Evolutionary conservation across 257 asterid genomes (phyloP), one percentile per base, ranked within the genome.

Genomic region (Scutellaria barbata): DNA sequence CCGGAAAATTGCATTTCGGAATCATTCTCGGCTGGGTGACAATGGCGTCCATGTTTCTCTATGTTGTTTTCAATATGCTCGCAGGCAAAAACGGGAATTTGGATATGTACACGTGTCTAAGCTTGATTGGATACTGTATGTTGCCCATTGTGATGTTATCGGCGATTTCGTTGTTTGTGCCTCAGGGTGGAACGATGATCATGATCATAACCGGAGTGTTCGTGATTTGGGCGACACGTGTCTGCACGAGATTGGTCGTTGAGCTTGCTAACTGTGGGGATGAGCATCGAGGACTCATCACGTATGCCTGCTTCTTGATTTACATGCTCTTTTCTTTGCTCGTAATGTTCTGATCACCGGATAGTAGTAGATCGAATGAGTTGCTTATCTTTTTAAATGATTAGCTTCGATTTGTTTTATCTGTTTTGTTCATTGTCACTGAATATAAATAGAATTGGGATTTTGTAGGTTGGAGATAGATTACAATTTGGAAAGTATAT

Each of bases 11-110:
- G 14, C 96, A 91, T 59, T 91, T 91, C 22, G 97, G 97, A 37
- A 90, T 90, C 30, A 80, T 90, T 7, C 81, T 88, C 30, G 97
- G 97, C 0, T 90, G 97, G 97, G 96, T 91, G 9, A 87, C 93
- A 0, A 84, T 91, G 83, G 88, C 96, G 1, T 83, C 97, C 10
- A 55, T 89, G 83, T 88, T 91, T 67, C 84, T 88, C 2, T 91
- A 91, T 65, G 84, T 84, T 7, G 95, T 91, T 18, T 89, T 91
- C 80, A 91, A 91, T 63, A 88, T 91, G 96, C 86, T 91, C 40
- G 96, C 94, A 10, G 97, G 96, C 33, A 79, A 84, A 48, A 84
- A 83, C 16, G 96, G 97, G 72, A 87, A 85, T 74, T 76, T 91
- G 80, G 90, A 91, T 72, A 81, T 91, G 85, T 87, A 85, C 80